These are phyloP conservation scores for Macaranga tanarius DNA, from an alignment of 441 rosid species.

Conservation along the genomic window DNA sequence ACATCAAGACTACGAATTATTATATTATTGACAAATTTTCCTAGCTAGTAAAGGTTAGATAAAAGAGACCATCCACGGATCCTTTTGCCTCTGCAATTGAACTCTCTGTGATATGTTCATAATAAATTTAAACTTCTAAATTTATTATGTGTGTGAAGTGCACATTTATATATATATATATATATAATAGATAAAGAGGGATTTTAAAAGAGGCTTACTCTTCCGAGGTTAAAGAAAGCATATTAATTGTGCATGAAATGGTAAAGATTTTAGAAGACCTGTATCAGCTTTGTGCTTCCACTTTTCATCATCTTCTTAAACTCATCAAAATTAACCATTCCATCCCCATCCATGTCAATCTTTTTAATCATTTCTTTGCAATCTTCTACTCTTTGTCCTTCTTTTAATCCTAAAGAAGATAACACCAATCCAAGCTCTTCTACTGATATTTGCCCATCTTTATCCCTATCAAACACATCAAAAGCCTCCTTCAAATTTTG, in stretches of 20 bases:
- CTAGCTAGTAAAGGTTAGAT: neutral
- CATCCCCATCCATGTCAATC: conserved; percentile 63
- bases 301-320: conserved; percentile 50
- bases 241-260: neutral
- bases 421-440: conserved; percentile 56
- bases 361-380: conserved; percentile 58
- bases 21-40: neutral
- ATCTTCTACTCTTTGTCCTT: conserved; percentile 51
- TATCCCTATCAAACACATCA: conserved; percentile 59
- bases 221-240: neutral
- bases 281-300: conserved; percentile 28
- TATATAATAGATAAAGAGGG: neutral
- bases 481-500: conserved; percentile 52
- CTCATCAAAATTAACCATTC: conserved; percentile 63
- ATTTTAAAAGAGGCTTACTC: neutral
- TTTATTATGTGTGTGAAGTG: neutral
- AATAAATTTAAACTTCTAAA: too few species aligned
- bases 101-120: neutral
- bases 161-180: neutral
- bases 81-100: neutral
- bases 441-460: conserved; percentile 57
- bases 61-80: neutral
- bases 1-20: neutral
- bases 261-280: conserved; percentile 16
- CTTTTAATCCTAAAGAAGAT: conserved; percentile 48